Base-by-base conservation (phyloP, 495 filamentous ascomycete genomes). In the Parachaetomium inaequale region DNA sequence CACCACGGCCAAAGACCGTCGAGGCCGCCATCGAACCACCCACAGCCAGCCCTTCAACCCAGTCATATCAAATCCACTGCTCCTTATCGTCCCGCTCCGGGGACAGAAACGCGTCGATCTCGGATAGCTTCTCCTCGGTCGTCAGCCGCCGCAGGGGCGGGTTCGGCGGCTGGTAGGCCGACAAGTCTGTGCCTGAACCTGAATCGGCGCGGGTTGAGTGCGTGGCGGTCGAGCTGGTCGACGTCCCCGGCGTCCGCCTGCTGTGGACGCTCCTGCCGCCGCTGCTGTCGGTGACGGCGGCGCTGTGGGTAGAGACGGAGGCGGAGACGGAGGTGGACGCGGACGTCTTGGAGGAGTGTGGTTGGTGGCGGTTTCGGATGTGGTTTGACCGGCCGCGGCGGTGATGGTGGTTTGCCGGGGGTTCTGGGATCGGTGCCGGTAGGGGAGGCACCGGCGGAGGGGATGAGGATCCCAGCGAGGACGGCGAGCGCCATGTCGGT, bases 21-120 rank as follows among this genome's bases (percentile, higher is more conserved):
- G 42, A 21, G 19, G 42, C 17, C 17, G 5, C 42, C 6, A 19
- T 3, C 17, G 40, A 23, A 46, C 19, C n/a, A 23, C 42, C 42
- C 11, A 34, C 32, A 34, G 32, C 32, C 32, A 34, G 5, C 11
- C 11, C 11, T 34, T 11, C 32, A 5, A 34, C 32, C 32, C 32
- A 34, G 19, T 17, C 42, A 17, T 7, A 8, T 46, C 42, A 46
- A 6, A 46, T 46, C 42, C 42, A 46, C 0, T n/a, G 15, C 42
- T 23, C 42, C 29, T 25, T 26, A 2, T 52, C 11, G n/a, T 31
- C 58, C 15, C 3, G 14, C 21, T 29, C 58, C 32, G 58, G 15
- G 10, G 47, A 52, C 40, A 63, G 21, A 29, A 63, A 63, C 7
- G 43, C 53, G 36, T 63, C 60, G 19, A 63, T 63, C 53, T 63